Base-by-base conservation (phyloP, 2,329 filamentous ascomycete genomes). In the Aureobasidium melanogenum region DNA sequence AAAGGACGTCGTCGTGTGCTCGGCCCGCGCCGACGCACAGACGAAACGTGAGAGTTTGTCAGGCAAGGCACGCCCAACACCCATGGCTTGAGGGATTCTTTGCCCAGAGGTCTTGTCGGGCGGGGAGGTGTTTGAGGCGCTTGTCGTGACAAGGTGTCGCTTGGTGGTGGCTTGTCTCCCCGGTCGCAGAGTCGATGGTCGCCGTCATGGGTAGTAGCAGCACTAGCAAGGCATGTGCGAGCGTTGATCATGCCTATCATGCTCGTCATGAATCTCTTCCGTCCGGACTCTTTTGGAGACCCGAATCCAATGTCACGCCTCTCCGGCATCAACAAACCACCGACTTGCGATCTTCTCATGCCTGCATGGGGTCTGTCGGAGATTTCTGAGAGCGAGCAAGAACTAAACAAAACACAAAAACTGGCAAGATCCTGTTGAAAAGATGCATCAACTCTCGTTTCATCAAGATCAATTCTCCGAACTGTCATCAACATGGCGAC, bases 401-500 rank as follows among this genome's bases (percentile, higher is more conserved):
- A 32, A 47, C 32, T 55, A 61, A 19, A 61, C 59, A 61, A 61
- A 60, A 61, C 28, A 61, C 59, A 61, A 61, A 60, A 61, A 44
- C 59, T 54, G 48, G 17, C 6, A 32, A 32, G 8, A 24, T 44
- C 59, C 60, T 36, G 50, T 19, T 57, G 24, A 51, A 58, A 57
- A 57, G 17, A 43, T 38, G 38, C 58, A 52, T 61, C 39, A 36
- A 4, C 48, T 51, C 34, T 54, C 34, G 48, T 55, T 61, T 14
- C 38, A 51, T 28, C 19, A 19, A 30, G 30, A 36, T 47, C 51
- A 62, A 62, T 62, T 41, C 41, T 50, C 51, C 30, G 39, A 57
- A 41, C 52, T 15, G 38, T 55, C 61, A 44, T 44, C 54, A 62
- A 47, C 56, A 64, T 64, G 63, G 50, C 60, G 52, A 51, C 54